These are phyloP conservation scores for Colletotrichum chlorophyti DNA, from an alignment of 2,329 filamentous ascomycete genomes.

Conservation along the genomic window DNA sequence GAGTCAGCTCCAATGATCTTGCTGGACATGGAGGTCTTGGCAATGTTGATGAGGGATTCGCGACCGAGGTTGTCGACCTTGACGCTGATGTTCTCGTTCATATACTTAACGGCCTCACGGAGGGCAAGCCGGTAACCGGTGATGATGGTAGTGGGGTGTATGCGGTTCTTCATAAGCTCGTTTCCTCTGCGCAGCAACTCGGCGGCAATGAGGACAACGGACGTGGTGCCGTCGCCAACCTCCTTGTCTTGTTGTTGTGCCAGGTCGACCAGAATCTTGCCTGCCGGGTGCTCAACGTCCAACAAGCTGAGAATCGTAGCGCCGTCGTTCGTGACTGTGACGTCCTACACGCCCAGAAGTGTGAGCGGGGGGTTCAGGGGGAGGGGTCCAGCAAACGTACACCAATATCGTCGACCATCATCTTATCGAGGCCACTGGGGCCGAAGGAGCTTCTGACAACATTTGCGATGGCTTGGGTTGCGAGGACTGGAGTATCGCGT, in stretches of 20 bases:
- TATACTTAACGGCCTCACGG: conserved; percentile 96
- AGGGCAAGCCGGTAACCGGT: conserved; percentile 96
- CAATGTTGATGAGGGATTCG: conserved; percentile 91
- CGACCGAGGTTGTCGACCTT: conserved; percentile 92
- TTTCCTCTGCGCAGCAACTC: conserved; percentile 93
- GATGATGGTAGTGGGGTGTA: conserved; percentile 99
- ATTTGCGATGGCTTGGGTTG: conserved; percentile 97
- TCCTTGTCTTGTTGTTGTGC: conserved; percentile 99
- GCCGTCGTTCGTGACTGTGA: conserved; percentile 98
- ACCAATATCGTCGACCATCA: conserved; percentile 99
- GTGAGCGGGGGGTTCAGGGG: conserved; percentile 31
- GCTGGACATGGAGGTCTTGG: conserved; percentile 98
- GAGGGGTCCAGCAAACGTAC: conserved; percentile 54
- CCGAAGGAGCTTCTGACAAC: conserved; percentile 99
- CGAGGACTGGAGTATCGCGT: conserved; percentile 76
- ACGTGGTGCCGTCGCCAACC: conserved; percentile 97
- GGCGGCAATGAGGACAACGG: conserved; percentile 94
- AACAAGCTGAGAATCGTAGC: conserved; percentile 94
- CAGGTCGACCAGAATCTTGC: conserved; percentile 97
- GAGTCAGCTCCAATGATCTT: conserved; percentile 97
- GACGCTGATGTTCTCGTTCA: conserved; percentile 97
- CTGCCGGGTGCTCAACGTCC: conserved; percentile 96
- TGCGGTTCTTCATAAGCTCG: conserved; percentile 99
- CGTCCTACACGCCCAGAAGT: conserved; percentile 72
- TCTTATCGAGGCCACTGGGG: conserved; percentile 96